Base-by-base conservation (phyloP, 257 asterid genomes). In the Cordia subcordata region DNA sequence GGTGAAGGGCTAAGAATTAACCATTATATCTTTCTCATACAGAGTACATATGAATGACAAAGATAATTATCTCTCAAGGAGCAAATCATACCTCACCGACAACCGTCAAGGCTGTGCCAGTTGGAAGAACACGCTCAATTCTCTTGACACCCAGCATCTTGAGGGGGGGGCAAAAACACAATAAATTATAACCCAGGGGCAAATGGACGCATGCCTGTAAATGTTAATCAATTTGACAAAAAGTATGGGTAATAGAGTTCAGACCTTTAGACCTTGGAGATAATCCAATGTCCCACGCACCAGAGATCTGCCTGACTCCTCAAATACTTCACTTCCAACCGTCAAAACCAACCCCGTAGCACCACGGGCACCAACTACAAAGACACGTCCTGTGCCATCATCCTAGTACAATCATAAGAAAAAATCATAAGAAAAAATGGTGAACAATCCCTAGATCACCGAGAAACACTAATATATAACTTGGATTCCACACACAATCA, bases 121-220 rank as follows among this genome's bases (percentile, higher is more conserved):
- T 87, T 59, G 99, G 99, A 63, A 93, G 88, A 66, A 89, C 94
- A 39, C 97, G 99, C 72, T 93, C 99, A 62, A 83, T 83, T 77
- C 95, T 86, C 92, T 85, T 93, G 72, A 93, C 97, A 62, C 99
- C 99, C 59, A 89, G 95, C 99, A 89, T 93, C 99, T 89, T 66
- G 68, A 52, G 65, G 63, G 63, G 61, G 77, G 63, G 61, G 77
- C 56, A 67, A 59, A 50, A 64, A 53, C 60, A 45, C 39, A 51
- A 61, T 58, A 32, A 49, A 64, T 56, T 57, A 60, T 65, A 40
- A 63, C 27, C 50, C 32, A 66, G 51, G 40, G 46, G 56, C 21
- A 23, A 32, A 13, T 10, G 32, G 46, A 62, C 59, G 49, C 66
- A 53, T 4, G 22, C 44, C 13, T 21, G 18, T 32, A 32, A 20